Percentiles rank a stretch among this genome's conserved stretches.
These are phyloP conservation scores for Ecytonucleospora hepatopenaei DNA, from an alignment of 371 early-diverging fungal genomes.

Conservation along the genomic window DNA sequence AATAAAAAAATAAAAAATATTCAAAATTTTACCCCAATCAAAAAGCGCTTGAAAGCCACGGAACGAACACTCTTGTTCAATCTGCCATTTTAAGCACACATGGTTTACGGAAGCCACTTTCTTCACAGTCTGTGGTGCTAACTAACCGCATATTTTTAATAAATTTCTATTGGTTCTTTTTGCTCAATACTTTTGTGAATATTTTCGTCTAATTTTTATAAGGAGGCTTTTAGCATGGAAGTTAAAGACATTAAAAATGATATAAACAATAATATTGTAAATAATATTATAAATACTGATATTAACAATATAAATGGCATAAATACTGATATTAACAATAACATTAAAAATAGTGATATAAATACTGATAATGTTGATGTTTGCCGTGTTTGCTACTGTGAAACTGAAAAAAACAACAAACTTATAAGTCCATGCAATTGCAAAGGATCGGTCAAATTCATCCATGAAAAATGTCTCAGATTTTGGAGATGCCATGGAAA, in stretches of 20 bases:
- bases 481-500: conserved; percentile 56
- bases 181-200: neutral
- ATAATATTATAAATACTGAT: neutral
- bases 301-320: neutral
- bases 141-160: neutral
- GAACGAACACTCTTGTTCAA: neutral
- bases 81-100: conserved; percentile 17
- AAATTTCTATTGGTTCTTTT: neutral
- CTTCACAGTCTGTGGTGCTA: neutral
- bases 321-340: neutral
- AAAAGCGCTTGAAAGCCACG: conserved; percentile 21
- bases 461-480: conserved; percentile 54
- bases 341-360: neutral
- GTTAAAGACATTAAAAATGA: neutral
- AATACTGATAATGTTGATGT: conserved; percentile 5
- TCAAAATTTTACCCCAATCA: conserved; percentile 6
- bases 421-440: conserved; percentile 57
- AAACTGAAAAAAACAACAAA: conserved; percentile 47
- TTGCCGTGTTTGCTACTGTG: conserved; percentile 56
- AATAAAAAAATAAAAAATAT: neutral
- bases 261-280: neutral
- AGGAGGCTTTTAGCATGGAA: neutral
- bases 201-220: neutral
- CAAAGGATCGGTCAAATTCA: conserved; percentile 56
- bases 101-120: neutral